phyloP scores from a whole-genome alignment of 257 asterid genomes.

The Cinchona pubescens region DNA sequence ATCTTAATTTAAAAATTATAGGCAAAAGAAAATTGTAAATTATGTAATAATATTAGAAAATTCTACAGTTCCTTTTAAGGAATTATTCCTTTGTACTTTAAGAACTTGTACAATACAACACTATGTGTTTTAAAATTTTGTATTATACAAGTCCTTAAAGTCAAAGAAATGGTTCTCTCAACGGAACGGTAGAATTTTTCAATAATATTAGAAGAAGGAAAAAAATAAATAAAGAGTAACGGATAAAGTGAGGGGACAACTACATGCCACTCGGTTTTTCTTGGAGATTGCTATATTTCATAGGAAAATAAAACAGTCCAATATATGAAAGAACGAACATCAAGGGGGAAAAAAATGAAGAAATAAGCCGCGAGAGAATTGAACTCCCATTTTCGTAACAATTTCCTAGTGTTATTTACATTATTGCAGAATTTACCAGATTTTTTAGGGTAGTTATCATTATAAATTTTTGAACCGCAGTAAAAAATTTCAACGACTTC shows the following conservation, averaged over 20 bases:
- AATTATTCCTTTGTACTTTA: no score
- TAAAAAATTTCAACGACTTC: neutral
- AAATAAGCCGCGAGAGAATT: neutral
- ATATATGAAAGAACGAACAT: no score
- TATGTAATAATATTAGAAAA: no score
- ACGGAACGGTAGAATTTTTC: no score
- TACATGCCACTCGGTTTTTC: neutral
- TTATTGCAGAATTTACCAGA: neutral
- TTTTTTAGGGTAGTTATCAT: neutral
- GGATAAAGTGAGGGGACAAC: neutral
- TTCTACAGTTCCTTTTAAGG: no score
- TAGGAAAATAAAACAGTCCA: neutral
- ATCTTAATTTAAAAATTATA: no score
- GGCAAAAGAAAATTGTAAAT: no score
- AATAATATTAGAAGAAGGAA: neutral
- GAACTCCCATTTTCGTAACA: neutral
- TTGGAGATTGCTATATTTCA: neutral
- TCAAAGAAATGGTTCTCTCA: no score
- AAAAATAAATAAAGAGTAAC: neutral
- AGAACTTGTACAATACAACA: no score
- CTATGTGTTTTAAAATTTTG: no score
- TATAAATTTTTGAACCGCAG: neutral
- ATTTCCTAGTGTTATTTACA: neutral
- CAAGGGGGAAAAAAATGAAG: no score
- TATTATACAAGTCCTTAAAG: no score